Evolutionary conservation across 371 early-diverging fungal species (phyloP).

Genomic region (Mortierella sp.): DNA sequence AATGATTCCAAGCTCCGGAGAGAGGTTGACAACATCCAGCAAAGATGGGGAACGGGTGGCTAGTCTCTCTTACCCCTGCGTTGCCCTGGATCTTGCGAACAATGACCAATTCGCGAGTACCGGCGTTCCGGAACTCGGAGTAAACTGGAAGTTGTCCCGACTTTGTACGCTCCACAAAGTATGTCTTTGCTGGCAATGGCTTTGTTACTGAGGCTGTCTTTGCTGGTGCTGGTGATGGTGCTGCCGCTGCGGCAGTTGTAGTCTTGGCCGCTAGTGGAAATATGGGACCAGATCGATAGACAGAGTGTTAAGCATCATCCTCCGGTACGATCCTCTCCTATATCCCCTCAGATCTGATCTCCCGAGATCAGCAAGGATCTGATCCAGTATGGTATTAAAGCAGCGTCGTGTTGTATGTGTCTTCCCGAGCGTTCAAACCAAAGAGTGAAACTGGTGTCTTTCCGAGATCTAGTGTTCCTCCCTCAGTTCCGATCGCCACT

Average conservation of each 20-base stretch:
- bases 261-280: not conserved
- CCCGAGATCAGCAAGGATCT: too few species aligned
- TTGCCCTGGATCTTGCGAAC: constrained; percentile 52
- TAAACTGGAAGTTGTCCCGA: constrained; percentile 51
- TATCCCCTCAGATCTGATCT: too few species aligned
- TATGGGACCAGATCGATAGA: not conserved
- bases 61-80: constrained; percentile 25
- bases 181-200: constrained; percentile 34
- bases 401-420: too few species aligned
- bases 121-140: constrained; percentile 46
- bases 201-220: constrained; percentile 17
- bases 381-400: too few species aligned
- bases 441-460: too few species aligned
- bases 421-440: not conserved
- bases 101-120: constrained; percentile 31
- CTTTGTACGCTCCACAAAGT: constrained; percentile 52
- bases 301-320: too few species aligned
- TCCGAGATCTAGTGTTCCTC: too few species aligned
- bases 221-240: constrained; percentile 5
- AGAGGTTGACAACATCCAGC: not conserved
- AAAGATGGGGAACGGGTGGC: too few species aligned
- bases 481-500: not conserved
- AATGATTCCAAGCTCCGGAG: too few species aligned
- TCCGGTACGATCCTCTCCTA: too few species aligned
- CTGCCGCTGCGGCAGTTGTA: constrained; percentile 1